phyloP scores from a whole-genome alignment of 441 rosid genomes.

The Populus hybrid region DNA sequence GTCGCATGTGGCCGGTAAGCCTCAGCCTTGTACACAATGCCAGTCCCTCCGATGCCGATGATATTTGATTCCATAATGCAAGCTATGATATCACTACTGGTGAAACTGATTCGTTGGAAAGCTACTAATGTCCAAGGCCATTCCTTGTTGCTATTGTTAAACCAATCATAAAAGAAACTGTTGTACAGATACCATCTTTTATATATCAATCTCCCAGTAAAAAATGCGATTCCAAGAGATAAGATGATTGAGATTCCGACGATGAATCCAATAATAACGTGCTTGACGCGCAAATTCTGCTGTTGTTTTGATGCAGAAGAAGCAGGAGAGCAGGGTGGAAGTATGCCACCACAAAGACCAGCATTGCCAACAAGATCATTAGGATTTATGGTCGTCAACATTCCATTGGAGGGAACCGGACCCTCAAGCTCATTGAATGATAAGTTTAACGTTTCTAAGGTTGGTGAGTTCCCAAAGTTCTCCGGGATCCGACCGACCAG shows the following conservation, averaged over 20 bases:
- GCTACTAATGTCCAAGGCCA: too few species aligned
- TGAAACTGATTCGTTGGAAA: too few species aligned
- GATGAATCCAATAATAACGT: slow-evolving; percentile 49
- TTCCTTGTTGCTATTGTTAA: too few species aligned
- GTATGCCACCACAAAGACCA: slow-evolving; percentile 72
- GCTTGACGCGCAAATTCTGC: slow-evolving; percentile 39
- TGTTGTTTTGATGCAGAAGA: slow-evolving; percentile 27
- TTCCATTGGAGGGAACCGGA: slow-evolving; percentile 65
- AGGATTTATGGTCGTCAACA: slow-evolving; percentile 64
- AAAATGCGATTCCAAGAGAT: too few species aligned
- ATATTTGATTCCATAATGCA: too few species aligned
- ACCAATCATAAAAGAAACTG: too few species aligned
- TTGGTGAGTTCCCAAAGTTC: slow-evolving; percentile 66
- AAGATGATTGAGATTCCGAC: slow-evolving; percentile 23
- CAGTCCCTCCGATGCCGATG: too few species aligned
- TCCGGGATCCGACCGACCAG: slow-evolving; percentile 61
- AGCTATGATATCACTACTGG: too few species aligned
- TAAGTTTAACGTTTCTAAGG: slow-evolving; percentile 64
- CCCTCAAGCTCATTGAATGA: slow-evolving; percentile 76
- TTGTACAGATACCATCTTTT: too few species aligned
- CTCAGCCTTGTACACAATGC: too few species aligned
- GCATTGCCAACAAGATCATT: slow-evolving; percentile 59
- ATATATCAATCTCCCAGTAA: too few species aligned
- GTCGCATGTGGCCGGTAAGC: too few species aligned
- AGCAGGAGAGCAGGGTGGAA: slow-evolving; percentile 53